These are phyloP conservation scores for Polytrichum commune DNA, from an alignment of 225 moss, liverwort and hornwort species.

Conservation along the genomic window DNA sequence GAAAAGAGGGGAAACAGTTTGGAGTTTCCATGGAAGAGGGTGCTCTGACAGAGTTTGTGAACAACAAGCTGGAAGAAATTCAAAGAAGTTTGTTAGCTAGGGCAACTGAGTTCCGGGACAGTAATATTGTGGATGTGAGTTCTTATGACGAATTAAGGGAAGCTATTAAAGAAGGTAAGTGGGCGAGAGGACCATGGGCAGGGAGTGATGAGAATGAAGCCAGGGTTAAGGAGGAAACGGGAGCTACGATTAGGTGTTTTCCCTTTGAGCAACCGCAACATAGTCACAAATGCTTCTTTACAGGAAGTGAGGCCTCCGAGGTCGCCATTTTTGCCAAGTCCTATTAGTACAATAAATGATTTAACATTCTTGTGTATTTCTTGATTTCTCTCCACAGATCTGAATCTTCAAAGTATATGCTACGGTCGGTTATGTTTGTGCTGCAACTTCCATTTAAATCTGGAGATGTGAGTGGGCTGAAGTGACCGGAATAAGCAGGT, in stretches of 20 bases:
- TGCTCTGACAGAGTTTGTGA: slow-evolving; percentile 43
- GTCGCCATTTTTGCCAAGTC: slow-evolving; percentile 95
- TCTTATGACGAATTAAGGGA: slow-evolving; percentile 68
- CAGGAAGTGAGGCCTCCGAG: slow-evolving; percentile 58
- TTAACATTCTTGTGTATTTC: too few relatives aligned
- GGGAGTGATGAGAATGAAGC: slow-evolving; percentile 81
- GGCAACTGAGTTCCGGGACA: slow-evolving; percentile 79
- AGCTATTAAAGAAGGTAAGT: slow-evolving; percentile 62
- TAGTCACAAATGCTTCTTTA: slow-evolving; percentile 56
- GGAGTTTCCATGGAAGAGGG: slow-evolving; percentile 65
- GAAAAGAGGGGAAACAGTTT: slow-evolving; percentile 77
- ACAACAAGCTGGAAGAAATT: slow-evolving; percentile 52
- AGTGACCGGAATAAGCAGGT: too few relatives aligned
- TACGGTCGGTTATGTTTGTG: too few relatives aligned
- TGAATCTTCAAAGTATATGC: too few relatives aligned
- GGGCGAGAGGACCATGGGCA: slow-evolving; percentile 90
- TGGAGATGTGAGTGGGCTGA: too few relatives aligned
- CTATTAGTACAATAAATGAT: slow-evolving; percentile 37
- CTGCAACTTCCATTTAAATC: too few relatives aligned
- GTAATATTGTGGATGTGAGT: slow-evolving; percentile 70
- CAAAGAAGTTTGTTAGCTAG: slow-evolving; percentile 67
- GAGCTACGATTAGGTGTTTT: slow-evolving; percentile 93
- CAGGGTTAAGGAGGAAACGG: slow-evolving; percentile 76
- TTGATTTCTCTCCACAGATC: too few relatives aligned
- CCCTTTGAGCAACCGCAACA: slow-evolving; percentile 71